These are phyloP conservation scores for Onygena corvina DNA, from an alignment of 2,329 filamentous ascomycete species.

Conservation along the genomic window DNA sequence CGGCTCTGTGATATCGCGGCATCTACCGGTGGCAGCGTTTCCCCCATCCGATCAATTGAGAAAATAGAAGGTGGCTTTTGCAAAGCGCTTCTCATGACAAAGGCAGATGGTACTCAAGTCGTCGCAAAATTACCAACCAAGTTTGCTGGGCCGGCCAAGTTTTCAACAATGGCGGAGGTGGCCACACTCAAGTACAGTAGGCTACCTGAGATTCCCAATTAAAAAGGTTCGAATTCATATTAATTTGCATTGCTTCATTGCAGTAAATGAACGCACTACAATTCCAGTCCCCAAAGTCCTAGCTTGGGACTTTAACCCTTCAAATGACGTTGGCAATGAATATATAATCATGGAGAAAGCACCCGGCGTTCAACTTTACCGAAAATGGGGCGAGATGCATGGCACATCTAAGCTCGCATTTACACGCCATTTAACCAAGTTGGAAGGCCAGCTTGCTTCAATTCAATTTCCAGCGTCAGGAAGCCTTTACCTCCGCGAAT, in stretches of 20 bases:
- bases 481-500: conserved; percentile 25
- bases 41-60: conserved; percentile 13
- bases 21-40: conserved; percentile 7
- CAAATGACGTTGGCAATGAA: conserved; percentile 14
- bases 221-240: neutral
- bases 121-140: conserved; percentile 6
- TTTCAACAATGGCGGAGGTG: conserved; percentile 14
- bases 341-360: conserved; percentile 19
- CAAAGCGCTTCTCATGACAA: conserved; percentile 7
- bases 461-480: conserved; percentile 8
- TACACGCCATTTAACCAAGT: neutral
- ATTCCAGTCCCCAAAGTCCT: conserved; percentile 15
- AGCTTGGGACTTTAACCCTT: conserved; percentile 12
- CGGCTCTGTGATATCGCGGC: conserved; percentile 19
- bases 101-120: conserved; percentile 4
- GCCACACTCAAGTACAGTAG: conserved; percentile 14
- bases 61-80: conserved; percentile 14
- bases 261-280: conserved; percentile 8
- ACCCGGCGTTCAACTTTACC: conserved; percentile 17
- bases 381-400: conserved; percentile 19
- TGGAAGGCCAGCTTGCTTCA: conserved; percentile 3
- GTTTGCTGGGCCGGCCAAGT: neutral
- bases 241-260: neutral
- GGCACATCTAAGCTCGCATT: conserved; percentile 4
- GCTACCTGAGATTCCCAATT: neutral